phyloP scores from a whole-genome alignment of 1,284 basidiomycete species.

The Vanrija sp. region DNA sequence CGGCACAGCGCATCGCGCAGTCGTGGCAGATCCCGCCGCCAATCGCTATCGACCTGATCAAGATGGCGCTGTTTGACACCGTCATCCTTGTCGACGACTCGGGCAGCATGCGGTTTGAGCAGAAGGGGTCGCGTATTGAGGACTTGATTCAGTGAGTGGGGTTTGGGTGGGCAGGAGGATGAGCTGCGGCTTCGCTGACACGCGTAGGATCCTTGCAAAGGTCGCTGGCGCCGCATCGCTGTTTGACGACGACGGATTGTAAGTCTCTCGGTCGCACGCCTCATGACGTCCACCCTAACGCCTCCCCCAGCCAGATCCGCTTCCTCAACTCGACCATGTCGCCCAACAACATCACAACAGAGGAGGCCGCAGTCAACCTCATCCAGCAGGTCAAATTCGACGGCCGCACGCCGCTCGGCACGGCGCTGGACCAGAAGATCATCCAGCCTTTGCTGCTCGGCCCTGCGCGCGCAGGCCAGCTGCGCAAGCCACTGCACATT shows the following conservation, averaged over 20 bases:
- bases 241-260: conserved; percentile 50
- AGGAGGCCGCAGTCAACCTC: conserved; percentile 39
- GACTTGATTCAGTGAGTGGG: conserved; percentile 46
- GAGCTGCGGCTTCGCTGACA: too few relatives aligned
- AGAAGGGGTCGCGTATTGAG: conserved; percentile 48
- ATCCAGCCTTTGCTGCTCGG: conserved; percentile 52
- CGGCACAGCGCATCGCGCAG: conserved; percentile 45
- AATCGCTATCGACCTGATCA: conserved; percentile 50
- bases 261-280: conserved; percentile 29
- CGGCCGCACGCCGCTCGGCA: conserved; percentile 50
- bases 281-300: background rate
- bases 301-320: conserved; percentile 38
- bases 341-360: conserved; percentile 50
- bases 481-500: conserved; percentile 52
- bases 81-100: conserved; percentile 50
- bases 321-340: conserved; percentile 52
- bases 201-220: conserved; percentile 40
- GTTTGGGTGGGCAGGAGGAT: conserved; percentile 4
- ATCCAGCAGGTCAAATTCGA: conserved; percentile 33
- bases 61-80: conserved; percentile 48
- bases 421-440: conserved; percentile 50
- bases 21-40: conserved; percentile 51
- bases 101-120: conserved; percentile 50
- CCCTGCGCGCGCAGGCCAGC: conserved; percentile 41
- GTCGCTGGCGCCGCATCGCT: conserved; percentile 49